Base-by-base conservation (phyloP, 768 basidiomycete genomes). In the Suillus lakei region DNA sequence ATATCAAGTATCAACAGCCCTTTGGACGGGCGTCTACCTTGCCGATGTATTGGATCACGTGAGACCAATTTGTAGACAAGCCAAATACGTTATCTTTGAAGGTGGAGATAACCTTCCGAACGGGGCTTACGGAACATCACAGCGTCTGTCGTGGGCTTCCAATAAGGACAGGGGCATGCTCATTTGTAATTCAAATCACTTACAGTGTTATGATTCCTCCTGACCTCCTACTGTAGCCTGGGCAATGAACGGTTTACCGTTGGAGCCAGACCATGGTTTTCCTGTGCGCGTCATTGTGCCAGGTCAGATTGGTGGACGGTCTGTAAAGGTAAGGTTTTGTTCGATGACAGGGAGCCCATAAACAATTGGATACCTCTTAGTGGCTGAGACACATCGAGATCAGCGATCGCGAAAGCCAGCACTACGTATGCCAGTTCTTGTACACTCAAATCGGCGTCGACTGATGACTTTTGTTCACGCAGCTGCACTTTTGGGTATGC, bases 211-310 rank as follows among this genome's bases (percentile, higher is more conserved):
- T 13, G 15, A 23, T 23, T 32, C 39, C 32, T 60, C 10, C 58
- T 26, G 30, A 56, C 12, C 41, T 30, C 1, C 18, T 34, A 12
- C n/a, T 13, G 44, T 21, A 74, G 80, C 80, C 8, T 83, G 86
- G 85, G 83, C 80, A 16, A 88, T 89, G 87, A 89, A 89, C 64
- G 88, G 88, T 2, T 73, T 83, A 28, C 81, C 83, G 68, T 72
- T 90, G 9, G 82, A 83, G 54, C 87, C 87, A 6, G 88, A 90
- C 67, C 89, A 91, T 65, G 89, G 89, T 13, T 88, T 82, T 68
- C 89, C 89, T 0, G 70, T 90, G n/a, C 81, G 89, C n/a, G 73
- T 88, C 5, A 79, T 90, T 65, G 79, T 90, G 0, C 88, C 89
- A 0, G 85, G 86, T 5, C 84, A 87, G 62, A 88, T 90, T 51